Evolutionary conservation across 768 basidiomycete genomes (phyloP).

Genomic region (Glaciozyma antarctica): DNA sequence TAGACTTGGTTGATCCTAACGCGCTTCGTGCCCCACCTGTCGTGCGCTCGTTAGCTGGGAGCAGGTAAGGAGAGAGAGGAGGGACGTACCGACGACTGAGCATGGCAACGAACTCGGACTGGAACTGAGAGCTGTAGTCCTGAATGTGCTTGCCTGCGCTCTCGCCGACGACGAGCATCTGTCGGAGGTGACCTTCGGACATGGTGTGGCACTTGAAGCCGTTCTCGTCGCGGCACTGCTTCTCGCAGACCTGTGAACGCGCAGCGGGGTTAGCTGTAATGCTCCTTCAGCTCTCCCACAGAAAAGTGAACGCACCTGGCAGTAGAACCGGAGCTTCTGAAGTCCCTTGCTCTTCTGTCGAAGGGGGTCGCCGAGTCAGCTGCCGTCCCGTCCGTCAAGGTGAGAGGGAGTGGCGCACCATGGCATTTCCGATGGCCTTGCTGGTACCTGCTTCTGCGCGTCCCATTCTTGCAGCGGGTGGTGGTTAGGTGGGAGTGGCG

Average conservation of each 20-base stretch:
- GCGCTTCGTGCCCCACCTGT: constrained; percentile 83
- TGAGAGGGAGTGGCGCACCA: too few relatives aligned
- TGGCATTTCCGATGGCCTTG: too few relatives aligned
- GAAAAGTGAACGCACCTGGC: background rate
- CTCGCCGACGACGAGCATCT: constrained; percentile 96
- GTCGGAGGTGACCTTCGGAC: constrained; percentile 81
- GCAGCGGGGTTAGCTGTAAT: background rate
- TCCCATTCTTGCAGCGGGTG: too few relatives aligned
- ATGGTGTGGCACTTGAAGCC: constrained; percentile 93
- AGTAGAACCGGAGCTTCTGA: constrained; percentile 9
- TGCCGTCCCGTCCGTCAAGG: too few relatives aligned
- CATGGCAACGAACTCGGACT: constrained; percentile 81
- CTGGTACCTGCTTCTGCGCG: too few relatives aligned
- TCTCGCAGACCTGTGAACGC: constrained; percentile 90
- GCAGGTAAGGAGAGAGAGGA: too few relatives aligned
- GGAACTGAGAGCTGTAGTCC: constrained; percentile 78
- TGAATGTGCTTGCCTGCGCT: constrained; percentile 83
- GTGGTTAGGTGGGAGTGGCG: too few relatives aligned
- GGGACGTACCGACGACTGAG: constrained; percentile 58
- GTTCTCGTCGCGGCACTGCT: constrained; percentile 89
- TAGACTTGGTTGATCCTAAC: constrained; percentile 92
- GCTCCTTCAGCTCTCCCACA: background rate
- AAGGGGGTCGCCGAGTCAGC: too few relatives aligned
- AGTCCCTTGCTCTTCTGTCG: constrained; percentile 43
- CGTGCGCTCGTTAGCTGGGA: constrained; percentile 4